A percentile compares a stretch with the other conserved stretches of the same genome.
Conservation (phyloP, 768 basidiomycete species). For the Cystofilobasidium capitatum region DNA sequence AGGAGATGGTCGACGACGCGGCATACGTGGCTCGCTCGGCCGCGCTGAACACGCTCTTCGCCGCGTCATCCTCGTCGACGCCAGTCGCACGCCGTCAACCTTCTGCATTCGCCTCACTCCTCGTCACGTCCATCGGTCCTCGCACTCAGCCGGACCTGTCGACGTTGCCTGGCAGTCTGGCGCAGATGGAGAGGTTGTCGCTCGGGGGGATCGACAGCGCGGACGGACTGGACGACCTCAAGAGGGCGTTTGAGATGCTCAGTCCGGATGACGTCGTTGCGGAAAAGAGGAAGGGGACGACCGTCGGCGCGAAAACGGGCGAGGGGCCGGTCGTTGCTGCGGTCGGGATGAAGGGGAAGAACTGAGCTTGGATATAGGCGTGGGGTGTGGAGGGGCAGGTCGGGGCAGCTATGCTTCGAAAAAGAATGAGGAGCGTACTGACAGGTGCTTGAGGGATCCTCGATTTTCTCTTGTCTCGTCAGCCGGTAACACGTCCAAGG, state of each 20-base stretch:
- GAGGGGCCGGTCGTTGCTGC: background rate
- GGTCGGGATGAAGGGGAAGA: background rate
- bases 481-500: too few species aligned
- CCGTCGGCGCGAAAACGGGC: constrained; percentile 16
- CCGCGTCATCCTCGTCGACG: background rate
- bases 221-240: constrained; percentile 1
- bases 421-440: too few species aligned
- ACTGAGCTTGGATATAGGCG: background rate
- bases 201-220: constrained; percentile 1
- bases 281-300: constrained; percentile 66
- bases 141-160: background rate
- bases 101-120: constrained; percentile 35
- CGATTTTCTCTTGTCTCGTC: background rate
- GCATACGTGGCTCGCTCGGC: constrained; percentile 7
- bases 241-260: constrained; percentile 61
- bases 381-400: background rate
- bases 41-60: background rate
- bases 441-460: background rate
- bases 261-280: constrained; percentile 88
- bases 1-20: background rate
- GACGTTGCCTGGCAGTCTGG: background rate
- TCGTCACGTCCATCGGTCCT: constrained; percentile 9
- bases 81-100: background rate
- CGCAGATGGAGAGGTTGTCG: constrained; percentile 7
- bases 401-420: too few species aligned